Conservation (phyloP, 1,139 yeast species). For the Hemisphaericaspora lyxosophila region DNA sequence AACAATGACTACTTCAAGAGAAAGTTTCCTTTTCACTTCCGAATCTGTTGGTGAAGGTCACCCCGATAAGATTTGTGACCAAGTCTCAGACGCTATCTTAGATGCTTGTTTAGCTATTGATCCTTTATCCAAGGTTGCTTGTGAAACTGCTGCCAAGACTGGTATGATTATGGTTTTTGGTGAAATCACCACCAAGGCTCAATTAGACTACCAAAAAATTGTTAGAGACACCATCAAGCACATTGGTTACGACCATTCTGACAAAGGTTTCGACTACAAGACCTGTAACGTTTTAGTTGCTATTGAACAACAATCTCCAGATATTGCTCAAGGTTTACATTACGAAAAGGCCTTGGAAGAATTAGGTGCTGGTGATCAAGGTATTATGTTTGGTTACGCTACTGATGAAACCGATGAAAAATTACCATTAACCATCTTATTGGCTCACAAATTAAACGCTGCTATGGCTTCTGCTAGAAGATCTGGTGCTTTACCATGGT, state of each 20-base stretch:
- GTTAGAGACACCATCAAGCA: slow-evolving; percentile 98
- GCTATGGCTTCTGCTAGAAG: slow-evolving; percentile 98
- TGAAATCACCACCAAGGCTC: slow-evolving; percentile 97
- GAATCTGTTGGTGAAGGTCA: slow-evolving; percentile 99
- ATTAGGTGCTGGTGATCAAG: slow-evolving; percentile 99
- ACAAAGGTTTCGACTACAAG: slow-evolving; percentile 98
- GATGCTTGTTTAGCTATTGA: slow-evolving; percentile 97
- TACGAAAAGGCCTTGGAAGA: slow-evolving; percentile 96
- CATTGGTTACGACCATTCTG: slow-evolving; percentile 96
- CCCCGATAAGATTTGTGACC: slow-evolving; percentile 99
- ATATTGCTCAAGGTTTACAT: slow-evolving; percentile 98
- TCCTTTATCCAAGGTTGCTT: slow-evolving; percentile 97
- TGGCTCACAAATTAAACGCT: slow-evolving; percentile 94
- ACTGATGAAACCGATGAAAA: slow-evolving; percentile 98
- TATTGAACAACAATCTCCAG: slow-evolving; percentile 98
- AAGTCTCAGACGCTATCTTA: slow-evolving; percentile 95
- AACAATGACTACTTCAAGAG: slow-evolving; percentile 25
- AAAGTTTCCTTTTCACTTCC: slow-evolving; percentile 79
- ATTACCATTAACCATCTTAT: slow-evolving; percentile 89
- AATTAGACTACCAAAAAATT: slow-evolving; percentile 92
- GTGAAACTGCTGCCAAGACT: slow-evolving; percentile 98
- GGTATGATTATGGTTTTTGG: slow-evolving; percentile 99
- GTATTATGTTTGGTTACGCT: slow-evolving; percentile 99
- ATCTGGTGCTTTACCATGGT: slow-evolving; percentile 90
- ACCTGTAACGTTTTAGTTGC: slow-evolving; percentile 99